Base-by-base conservation (phyloP, 371 early-diverging fungal genomes). In the Apophysomyces ossiformis region DNA sequence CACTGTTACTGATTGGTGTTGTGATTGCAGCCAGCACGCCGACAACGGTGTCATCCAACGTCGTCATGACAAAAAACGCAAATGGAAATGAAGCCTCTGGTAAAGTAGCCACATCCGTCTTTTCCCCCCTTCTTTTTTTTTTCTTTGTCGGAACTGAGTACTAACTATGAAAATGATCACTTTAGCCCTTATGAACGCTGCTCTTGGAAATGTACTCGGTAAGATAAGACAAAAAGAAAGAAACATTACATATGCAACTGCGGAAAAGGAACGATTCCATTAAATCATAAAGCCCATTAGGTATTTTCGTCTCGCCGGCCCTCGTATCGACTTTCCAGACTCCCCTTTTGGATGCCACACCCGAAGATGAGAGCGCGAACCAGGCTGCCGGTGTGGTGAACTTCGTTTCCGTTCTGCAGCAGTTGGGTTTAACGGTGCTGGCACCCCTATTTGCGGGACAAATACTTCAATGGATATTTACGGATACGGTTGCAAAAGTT, bases 41-140 rank as follows among this genome's bases (percentile, higher is more conserved):
- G 0, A 90, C 91, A 0, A 91, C 91, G 7, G 87, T 91, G 54
- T 87, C 89, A 11, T 89, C 91, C 57, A 89, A 90, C 70, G 89
- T 88, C 7, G 82, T 89, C 68, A 89, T 89, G 90, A 91, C 91
- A 13, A 85, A 85, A 66, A 85, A 84, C 56, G 87, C 90, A 5
- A 67, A 73, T 37, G 91, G 91, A 37, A 89, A 86, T 64, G 90
- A 89, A 66, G 84, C 89, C 21, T 72, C 76, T 54, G 76, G 76
- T 76, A 72, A 64, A 21, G 15, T 63, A 26, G 32, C 32, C 32
- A 26, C 32, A 26, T 26, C 2, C 2, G 32, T 68, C 11, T 63
- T 6, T 54, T 50, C 54, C 41, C 39, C 39, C 18, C 38, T 61
- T 8, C 36, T 15, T 16, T 21, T 46, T 15, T 16, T 21, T 46